Evolutionary conservation across 2,329 filamentous ascomycete species (phyloP).

Genomic region (Endocalyx cinctus): DNA sequence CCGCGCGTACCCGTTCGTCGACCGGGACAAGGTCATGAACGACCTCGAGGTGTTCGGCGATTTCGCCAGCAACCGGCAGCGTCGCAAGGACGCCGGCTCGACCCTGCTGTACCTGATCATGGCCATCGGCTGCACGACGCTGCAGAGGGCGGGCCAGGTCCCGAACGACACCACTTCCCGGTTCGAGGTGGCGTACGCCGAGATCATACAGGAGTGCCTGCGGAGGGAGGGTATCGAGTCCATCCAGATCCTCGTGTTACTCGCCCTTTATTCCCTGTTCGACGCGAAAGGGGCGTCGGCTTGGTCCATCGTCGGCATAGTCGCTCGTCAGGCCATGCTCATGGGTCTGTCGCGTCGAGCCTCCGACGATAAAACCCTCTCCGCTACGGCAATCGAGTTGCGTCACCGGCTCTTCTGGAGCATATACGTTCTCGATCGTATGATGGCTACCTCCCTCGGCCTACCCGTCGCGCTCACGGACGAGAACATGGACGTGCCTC

Average conservation of each 20-base stretch:
- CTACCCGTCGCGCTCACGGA: slow-evolving; percentile 35
- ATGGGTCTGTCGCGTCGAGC: slow-evolving; percentile 31
- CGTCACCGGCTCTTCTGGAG: slow-evolving; percentile 41
- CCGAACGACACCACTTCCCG: slow-evolving; percentile 25
- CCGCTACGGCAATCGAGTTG: slow-evolving; percentile 22
- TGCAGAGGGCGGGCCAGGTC: slow-evolving; percentile 38
- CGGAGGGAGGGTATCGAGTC: slow-evolving; percentile 30
- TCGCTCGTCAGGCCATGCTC: slow-evolving; percentile 34
- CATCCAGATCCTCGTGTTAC: slow-evolving; percentile 35
- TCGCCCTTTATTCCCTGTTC: slow-evolving; percentile 40
- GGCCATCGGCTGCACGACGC: slow-evolving; percentile 41
- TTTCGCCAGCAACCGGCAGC: slow-evolving; percentile 14
- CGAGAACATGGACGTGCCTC: slow-evolving; percentile 34
- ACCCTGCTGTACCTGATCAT: slow-evolving; percentile 39
- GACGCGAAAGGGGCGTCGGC: slow-evolving; percentile 35
- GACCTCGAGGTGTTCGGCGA: slow-evolving; percentile 28
- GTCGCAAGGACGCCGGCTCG: slow-evolving; percentile 24
- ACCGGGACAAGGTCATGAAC: slow-evolving; percentile 29
- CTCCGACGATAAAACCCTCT: slow-evolving; percentile 21
- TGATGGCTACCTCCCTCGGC: slow-evolving; percentile 38
- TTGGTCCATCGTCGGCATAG: slow-evolving; percentile 36
- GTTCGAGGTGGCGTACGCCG: slow-evolving; percentile 34
- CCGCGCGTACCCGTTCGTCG: slow-evolving; percentile 40
- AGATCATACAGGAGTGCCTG: slow-evolving; percentile 38
- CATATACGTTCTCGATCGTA: slow-evolving; percentile 40